Evolutionary conservation across 2,329 filamentous ascomycete genomes (phyloP), one percentile per base, ranked within the genome.

Genomic region (Aspergillus bombycis): DNA sequence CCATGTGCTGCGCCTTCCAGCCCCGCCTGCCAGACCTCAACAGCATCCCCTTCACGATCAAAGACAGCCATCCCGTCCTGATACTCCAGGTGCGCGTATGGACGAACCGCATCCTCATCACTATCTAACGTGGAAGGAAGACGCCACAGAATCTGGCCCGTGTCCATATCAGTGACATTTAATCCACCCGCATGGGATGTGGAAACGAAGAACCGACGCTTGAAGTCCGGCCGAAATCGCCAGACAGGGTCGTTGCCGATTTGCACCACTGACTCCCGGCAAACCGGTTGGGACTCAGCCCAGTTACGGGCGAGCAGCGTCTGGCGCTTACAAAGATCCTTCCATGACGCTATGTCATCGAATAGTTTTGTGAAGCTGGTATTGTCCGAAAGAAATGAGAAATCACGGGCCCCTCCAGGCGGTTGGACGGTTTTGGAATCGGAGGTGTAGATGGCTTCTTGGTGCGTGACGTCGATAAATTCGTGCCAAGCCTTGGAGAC

Each of bases 21-120:
- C 26, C 76, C 78, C 0, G 77, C 73, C 60, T 78, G 74, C 81
- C 81, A 83, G 2, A 83, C 78, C 65, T 83, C 81, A 1, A 83
- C 65, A 1, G 78, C 75, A 68, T 82, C 77, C 3, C 80, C 80
- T 48, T 79, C 76, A 0, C 79, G 73, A 66, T 83, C 81, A 69
- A 79, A 83, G 3, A 81, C 80, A 2, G 77, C 80, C 56, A 77
- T 79, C 12, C 81, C 81, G 68, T 82, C 77, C 61, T 82, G 75
- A 60, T 83, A 83, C 59, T 83, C 81, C 12, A 83, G 68, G 69
- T 83, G 81, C 1, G 81, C 81, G 61, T 78, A 82, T 5, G 77
- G 75, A 14, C 79, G 74, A 36, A 82, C 80, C 0, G 73, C 71
- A 12, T 76, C 63, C 26, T 67, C 61, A 12, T 72, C 69, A 23